phyloP scores from a whole-genome alignment of 2,329 filamentous ascomycete genomes.

The Colletotrichum sp. region DNA sequence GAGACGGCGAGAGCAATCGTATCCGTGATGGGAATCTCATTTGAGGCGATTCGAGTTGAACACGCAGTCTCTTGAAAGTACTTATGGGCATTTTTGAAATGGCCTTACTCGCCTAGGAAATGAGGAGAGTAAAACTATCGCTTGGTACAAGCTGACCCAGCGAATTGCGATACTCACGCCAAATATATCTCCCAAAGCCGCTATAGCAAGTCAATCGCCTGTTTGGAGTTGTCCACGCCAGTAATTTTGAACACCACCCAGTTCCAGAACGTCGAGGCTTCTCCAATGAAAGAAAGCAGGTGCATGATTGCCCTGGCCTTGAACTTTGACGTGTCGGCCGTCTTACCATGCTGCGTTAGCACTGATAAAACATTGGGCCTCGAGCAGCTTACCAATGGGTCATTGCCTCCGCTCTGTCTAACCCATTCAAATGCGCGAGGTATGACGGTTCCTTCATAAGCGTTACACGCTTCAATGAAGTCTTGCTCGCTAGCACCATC shows the following conservation, averaged over 20 bases:
- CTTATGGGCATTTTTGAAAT: too few relatives aligned
- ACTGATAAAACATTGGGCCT: fast-evolving
- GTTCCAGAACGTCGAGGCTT: not conserved
- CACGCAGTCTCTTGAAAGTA: too few relatives aligned
- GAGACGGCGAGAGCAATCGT: not conserved
- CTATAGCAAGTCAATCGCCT: not conserved
- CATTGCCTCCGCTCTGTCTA: not conserved
- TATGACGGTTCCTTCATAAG: not conserved
- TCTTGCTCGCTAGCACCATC: not conserved
- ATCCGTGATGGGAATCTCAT: not conserved
- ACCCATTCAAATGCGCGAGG: not conserved
- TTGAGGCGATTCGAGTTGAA: not conserved
- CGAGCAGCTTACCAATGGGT: not conserved
- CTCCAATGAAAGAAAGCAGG: not conserved
- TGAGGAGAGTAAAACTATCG: too few relatives aligned
- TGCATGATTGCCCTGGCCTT: not conserved
- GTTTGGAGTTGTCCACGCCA: not conserved
- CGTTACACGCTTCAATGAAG: not conserved
- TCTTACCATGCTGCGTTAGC: not conserved
- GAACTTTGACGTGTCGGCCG: not conserved
- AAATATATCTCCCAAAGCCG: not conserved
- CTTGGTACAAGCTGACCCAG: too few relatives aligned
- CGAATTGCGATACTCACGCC: not conserved
- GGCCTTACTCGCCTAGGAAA: too few relatives aligned
- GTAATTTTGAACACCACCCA: not conserved